Conservation (phyloP, 148 eudicot genomes). For the Chenopodium berlandieri region DNA sequence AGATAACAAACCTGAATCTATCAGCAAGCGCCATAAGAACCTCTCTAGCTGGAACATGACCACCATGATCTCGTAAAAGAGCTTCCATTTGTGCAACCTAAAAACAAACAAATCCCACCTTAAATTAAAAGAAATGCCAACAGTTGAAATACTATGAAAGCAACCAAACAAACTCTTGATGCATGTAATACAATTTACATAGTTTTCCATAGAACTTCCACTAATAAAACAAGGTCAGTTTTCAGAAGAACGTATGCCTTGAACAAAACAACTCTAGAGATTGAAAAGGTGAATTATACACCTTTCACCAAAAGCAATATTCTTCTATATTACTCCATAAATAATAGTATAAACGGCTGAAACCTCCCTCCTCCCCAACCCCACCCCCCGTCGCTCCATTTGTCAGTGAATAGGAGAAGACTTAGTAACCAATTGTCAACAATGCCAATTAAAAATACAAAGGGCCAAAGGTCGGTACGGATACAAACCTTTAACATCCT, state of each 20-base stretch:
- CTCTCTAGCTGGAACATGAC: slow-evolving; percentile 67
- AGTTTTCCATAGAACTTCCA: not conserved
- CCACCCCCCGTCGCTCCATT: too few relatives aligned
- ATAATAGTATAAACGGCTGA: too few relatives aligned
- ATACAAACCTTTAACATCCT: not conserved
- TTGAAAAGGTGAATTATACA: not conserved
- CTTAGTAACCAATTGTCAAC: not conserved
- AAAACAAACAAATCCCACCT: slow-evolving; percentile 12
- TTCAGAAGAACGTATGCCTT: not conserved
- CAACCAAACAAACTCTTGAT: not conserved
- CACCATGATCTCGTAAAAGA: slow-evolving; percentile 63
- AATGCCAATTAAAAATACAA: not conserved
- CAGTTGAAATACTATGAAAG: not conserved
- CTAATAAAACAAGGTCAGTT: not conserved
- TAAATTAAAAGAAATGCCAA: not conserved
- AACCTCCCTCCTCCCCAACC: too few relatives aligned
- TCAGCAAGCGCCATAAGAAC: slow-evolving; percentile 71
- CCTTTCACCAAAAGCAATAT: not conserved
- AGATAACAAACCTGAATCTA: slow-evolving; percentile 63
- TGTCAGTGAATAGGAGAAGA: too few relatives aligned
- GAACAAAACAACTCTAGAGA: not conserved
- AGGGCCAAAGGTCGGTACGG: too few relatives aligned
- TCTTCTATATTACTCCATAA: not conserved
- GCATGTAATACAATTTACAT: too few relatives aligned
- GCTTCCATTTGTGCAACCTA: slow-evolving; percentile 93